Percentiles rank a stretch among this genome's conserved stretches.
Conservation (phyloP, 1,284 basidiomycete genomes). For the Malassezia globosa region DNA sequence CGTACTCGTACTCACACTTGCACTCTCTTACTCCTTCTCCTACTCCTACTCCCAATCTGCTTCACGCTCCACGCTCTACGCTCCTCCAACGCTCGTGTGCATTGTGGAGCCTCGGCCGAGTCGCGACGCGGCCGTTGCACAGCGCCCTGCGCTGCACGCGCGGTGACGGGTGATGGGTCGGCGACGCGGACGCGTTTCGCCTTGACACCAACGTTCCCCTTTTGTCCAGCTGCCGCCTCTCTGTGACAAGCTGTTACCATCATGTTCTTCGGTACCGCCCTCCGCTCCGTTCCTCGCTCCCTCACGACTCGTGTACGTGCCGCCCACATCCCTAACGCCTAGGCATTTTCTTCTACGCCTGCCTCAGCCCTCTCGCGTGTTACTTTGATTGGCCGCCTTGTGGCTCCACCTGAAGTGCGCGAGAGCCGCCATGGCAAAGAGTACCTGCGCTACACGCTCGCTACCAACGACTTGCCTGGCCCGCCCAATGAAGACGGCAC, state of each 20-base stretch:
- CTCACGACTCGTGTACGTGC: slow-evolving; percentile 10
- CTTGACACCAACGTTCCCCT: no score
- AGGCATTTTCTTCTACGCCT: slow-evolving; percentile 36
- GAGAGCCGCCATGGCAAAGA: slow-evolving; percentile 42
- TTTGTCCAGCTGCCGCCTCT: no score
- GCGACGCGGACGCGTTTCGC: no score
- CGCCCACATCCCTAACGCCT: not conserved
- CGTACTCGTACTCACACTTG: no score
- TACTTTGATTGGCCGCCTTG: slow-evolving; percentile 41
- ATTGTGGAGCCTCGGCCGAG: no score
- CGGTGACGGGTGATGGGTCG: no score
- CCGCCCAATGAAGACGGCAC: slow-evolving; percentile 30
- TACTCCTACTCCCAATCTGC: no score
- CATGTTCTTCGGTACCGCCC: not conserved
- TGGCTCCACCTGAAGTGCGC: slow-evolving; percentile 37
- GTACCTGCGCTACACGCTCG: slow-evolving; percentile 41
- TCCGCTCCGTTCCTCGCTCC: slow-evolving; percentile 3
- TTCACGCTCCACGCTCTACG: no score
- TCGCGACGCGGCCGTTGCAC: no score
- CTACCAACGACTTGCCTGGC: slow-evolving; percentile 37
- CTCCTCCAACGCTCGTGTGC: no score
- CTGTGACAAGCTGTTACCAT: not conserved
- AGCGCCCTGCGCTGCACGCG: no score
- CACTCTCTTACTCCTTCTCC: no score
- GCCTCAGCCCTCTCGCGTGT: slow-evolving; percentile 34